Evolutionary conservation across 805 yeast genomes (phyloP), one percentile per base, ranked within the genome.

Genomic region (Yarrowia sp.): DNA sequence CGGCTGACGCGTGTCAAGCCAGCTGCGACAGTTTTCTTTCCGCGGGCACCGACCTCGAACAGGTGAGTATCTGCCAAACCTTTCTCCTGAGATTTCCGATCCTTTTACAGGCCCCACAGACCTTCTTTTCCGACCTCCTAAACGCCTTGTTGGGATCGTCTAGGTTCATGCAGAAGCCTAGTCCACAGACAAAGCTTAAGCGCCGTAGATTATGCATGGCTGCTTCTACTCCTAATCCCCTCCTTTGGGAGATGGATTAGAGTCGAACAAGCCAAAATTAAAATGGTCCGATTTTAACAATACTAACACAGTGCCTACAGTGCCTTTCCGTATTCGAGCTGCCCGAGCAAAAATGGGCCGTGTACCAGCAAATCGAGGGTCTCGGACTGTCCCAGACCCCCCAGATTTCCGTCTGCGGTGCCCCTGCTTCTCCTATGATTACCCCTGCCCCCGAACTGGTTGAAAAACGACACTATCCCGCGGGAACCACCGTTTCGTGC

Each of bases 281-380:
- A n/a, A n/a, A n/a, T n/a, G n/a, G n/a, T n/a, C n/a, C 30, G 30
- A 26, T 26, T 26, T 5, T 5, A 19, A 7, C 11, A 6, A 7
- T 54, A 38, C 61, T 54, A 36, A 54, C 61, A 4, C 9, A 54
- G 61, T 54, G 61, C 61, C 61, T 54, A 46, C 61, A 54, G 61
- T 54, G 61, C 40, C 30, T 54, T 19, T 38, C 61, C 10, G 46
- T 54, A 26, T 54, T 36, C 26, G 46, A 35, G n/a, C 61, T 54
- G 6, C 46, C 33, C 26, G 46, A 54, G 17, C 44, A 52, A 21
- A 26, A 54, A 22, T 22, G 24, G 24, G 44, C 38, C 26, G 61
- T 54, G 10, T 26, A 36, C 61, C 35, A 38, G 22, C n/a, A 7
- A 4, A 32, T 54, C 40, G 26, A 54, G 24, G 46, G 24, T 19